These are phyloP conservation scores for Pseudonitzschia multistriata DNA, from an alignment of 108 stramenopile species.

Conservation along the genomic window DNA sequence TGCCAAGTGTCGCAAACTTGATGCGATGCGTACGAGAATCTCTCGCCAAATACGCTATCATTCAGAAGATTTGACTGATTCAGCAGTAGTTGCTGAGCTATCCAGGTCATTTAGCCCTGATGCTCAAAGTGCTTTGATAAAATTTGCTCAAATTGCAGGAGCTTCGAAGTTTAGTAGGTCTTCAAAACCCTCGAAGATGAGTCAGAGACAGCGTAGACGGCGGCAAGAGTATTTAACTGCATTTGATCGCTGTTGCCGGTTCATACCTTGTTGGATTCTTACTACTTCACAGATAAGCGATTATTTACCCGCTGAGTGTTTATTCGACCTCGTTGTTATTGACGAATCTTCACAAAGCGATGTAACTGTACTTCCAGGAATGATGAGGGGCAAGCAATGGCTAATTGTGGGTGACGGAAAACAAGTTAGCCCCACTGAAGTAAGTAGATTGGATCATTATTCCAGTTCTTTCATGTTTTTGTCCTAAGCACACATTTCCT, in stretches of 20 bases:
- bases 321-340: constrained; percentile 63
- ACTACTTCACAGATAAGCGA: constrained; percentile 61
- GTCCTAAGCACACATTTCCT: not conserved
- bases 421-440: constrained; percentile 63
- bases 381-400: constrained; percentile 69
- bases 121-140: constrained; percentile 55
- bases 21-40: constrained; percentile 26
- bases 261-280: constrained; percentile 69
- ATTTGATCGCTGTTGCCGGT: constrained; percentile 57
- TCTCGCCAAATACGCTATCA: constrained; percentile 24
- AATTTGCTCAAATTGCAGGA: constrained; percentile 60
- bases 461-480: not conserved
- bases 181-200: constrained; percentile 47
- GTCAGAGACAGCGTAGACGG: constrained; percentile 52
- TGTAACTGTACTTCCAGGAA: constrained; percentile 51
- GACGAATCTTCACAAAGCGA: constrained; percentile 71
- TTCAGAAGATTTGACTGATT: constrained; percentile 48
- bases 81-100: constrained; percentile 42
- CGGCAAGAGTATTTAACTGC: constrained; percentile 58
- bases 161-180: constrained; percentile 53
- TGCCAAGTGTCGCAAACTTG: constrained; percentile 25
- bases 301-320: constrained; percentile 54
- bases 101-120: constrained; percentile 48
- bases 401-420: constrained; percentile 71
- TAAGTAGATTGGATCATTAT: not conserved